These are phyloP conservation scores for Eucalyptus guilfoylei DNA, from an alignment of 345 rosid genomes.

Conservation along the genomic window DNA sequence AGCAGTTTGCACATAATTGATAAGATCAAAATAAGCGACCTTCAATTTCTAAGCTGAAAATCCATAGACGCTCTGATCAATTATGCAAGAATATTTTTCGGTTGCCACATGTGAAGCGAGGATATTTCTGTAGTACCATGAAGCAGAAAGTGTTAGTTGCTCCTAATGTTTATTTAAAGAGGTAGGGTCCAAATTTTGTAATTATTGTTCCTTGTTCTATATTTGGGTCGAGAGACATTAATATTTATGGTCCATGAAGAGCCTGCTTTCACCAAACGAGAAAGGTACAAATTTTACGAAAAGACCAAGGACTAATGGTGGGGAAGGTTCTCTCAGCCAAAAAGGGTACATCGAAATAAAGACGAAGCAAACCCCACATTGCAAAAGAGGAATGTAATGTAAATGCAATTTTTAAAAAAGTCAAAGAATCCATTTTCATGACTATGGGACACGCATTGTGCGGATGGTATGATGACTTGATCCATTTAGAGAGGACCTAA, in stretches of 20 bases:
- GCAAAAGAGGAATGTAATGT: background rate
- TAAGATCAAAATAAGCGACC: accelerated
- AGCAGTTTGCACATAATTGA: background rate
- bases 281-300: background rate
- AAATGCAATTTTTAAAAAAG: background rate
- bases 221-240: background rate
- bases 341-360: background rate
- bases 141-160: background rate
- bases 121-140: background rate
- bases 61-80: background rate
- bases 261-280: background rate
- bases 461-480: background rate
- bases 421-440: background rate
- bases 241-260: background rate
- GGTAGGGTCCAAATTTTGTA: background rate
- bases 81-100: background rate
- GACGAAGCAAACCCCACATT: background rate
- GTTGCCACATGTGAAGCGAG: background rate
- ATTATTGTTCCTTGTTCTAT: background rate
- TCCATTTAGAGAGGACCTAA: background rate
- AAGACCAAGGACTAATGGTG: background rate
- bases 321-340: background rate
- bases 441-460: background rate
- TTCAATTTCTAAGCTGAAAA: background rate
- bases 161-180: background rate